These are phyloP conservation scores for Berkeleyomyces rouxiae DNA, from an alignment of 2,329 filamentous ascomycete species.

Conservation along the genomic window DNA sequence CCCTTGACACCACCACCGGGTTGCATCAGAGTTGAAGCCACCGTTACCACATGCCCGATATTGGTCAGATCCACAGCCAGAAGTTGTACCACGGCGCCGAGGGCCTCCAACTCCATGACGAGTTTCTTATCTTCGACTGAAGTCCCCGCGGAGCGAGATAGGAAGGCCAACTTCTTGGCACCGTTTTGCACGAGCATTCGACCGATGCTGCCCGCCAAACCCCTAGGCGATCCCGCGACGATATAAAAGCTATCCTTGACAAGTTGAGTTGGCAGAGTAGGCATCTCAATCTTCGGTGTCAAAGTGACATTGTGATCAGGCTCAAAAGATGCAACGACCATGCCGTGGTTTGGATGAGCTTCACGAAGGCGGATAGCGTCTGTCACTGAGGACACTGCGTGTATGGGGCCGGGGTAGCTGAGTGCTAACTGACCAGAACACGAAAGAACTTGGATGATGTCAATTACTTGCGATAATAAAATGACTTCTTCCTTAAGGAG, in stretches of 20 bases:
- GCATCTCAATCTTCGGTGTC: slow-evolving; percentile 14
- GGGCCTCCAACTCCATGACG: slow-evolving; percentile 20
- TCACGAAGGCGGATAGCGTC: neutral
- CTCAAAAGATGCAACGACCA: slow-evolving; percentile 7
- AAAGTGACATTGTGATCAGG: slow-evolving; percentile 17
- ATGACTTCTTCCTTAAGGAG: slow-evolving; percentile 2
- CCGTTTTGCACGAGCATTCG: slow-evolving; percentile 33
- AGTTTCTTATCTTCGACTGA: slow-evolving; percentile 19
- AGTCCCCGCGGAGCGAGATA: slow-evolving; percentile 32
- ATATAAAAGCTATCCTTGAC: slow-evolving; percentile 30
- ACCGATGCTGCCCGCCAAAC: slow-evolving; percentile 37
- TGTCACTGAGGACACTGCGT: neutral
- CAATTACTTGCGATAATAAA: slow-evolving; percentile 2
- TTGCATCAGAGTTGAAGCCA: slow-evolving; percentile 16
- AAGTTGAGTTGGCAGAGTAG: slow-evolving; percentile 19
- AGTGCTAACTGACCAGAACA: neutral
- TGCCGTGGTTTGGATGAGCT: slow-evolving; percentile 1
- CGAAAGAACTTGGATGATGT: slow-evolving; percentile 2
- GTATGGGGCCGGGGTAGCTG: neutral
- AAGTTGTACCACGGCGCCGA: slow-evolving; percentile 21
- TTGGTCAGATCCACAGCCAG: slow-evolving; percentile 30
- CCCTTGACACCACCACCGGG: slow-evolving; percentile 19
- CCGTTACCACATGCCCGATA: slow-evolving; percentile 16
- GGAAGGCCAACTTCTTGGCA: slow-evolving; percentile 33
- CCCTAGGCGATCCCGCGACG: slow-evolving; percentile 39